Evolutionary conservation across 1,139 yeast species (phyloP).

Genomic region (Diutina catenulata): DNA sequence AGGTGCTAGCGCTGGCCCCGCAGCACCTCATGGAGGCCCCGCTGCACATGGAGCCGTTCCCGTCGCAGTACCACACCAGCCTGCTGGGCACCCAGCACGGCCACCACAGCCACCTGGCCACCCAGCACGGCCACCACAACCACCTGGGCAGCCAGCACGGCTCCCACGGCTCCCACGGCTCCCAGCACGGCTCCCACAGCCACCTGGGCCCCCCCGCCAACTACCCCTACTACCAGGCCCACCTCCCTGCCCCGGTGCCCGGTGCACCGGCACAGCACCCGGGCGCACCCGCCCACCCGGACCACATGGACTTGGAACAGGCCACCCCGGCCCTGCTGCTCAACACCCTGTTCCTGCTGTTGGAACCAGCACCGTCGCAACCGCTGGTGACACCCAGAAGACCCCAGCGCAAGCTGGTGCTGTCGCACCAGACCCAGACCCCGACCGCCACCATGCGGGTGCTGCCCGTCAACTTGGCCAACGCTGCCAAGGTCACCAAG

Average conservation of each 20-base stretch:
- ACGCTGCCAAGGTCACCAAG: slow-evolving; percentile 17
- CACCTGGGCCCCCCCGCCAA: neutral
- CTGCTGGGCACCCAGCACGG: neutral
- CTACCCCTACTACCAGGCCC: too few relatives aligned
- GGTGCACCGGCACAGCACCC: too few relatives aligned
- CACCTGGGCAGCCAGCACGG: neutral
- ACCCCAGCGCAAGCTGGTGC: slow-evolving; percentile 21
- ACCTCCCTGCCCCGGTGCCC: too few relatives aligned
- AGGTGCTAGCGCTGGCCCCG: too few relatives aligned
- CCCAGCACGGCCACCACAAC: neutral
- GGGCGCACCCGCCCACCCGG: too few relatives aligned
- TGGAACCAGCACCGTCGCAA: slow-evolving; percentile 5
- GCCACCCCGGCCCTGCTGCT: slow-evolving; percentile 8
- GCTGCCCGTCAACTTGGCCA: slow-evolving; percentile 15
- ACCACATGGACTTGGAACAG: slow-evolving; percentile 11
- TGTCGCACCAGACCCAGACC: slow-evolving; percentile 17
- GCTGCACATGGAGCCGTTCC: too few relatives aligned
- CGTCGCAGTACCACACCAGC: too few relatives aligned
- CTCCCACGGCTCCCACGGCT: neutral
- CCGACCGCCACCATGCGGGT: slow-evolving; percentile 22
- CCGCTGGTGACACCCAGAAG: slow-evolving; percentile 18
- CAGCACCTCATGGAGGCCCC: too few relatives aligned
- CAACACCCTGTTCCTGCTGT: neutral
- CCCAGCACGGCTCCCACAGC: neutral
- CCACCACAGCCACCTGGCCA: neutral